phyloP scores from a whole-genome alignment of 139 green algal genomes.

The Chlorella sp. region DNA sequence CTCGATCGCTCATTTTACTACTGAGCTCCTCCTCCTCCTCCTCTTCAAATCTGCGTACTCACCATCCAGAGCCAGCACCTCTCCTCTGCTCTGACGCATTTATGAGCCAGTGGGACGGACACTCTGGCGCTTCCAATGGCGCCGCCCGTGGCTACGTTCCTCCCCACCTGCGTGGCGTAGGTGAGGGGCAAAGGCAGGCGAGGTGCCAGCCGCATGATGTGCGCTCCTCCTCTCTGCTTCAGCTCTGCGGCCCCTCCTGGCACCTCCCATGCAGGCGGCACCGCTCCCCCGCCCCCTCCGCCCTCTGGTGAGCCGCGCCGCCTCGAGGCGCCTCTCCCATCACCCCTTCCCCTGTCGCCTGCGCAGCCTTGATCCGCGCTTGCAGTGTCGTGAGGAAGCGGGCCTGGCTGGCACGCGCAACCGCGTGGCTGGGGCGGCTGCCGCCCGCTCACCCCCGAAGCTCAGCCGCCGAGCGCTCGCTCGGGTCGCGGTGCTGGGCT shows the following conservation, averaged over 20 bases:
- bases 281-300: conserved; percentile 6
- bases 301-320: conserved; percentile 2
- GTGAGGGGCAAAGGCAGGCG: neutral
- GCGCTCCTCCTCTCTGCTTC: neutral
- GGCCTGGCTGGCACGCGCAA: too few species aligned
- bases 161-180: conserved; percentile 66
- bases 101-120: conserved; percentile 24
- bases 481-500: too few species aligned
- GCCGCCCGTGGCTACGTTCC: conserved; percentile 68
- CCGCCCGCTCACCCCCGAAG: too few species aligned
- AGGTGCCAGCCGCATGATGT: conserved; percentile 5
- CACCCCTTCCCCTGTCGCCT: conserved; percentile 2
- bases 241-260: neutral
- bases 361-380: too few species aligned
- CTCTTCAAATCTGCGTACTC: too few species aligned
- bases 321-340: conserved; percentile 22
- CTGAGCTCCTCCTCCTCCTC: too few species aligned
- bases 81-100: too few species aligned
- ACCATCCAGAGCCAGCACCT: too few species aligned
- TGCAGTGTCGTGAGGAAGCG: too few species aligned
- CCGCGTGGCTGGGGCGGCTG: too few species aligned
- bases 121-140: neutral
- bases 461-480: too few species aligned
- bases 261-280: neutral
- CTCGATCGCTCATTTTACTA: too few species aligned